Evolutionary conservation across 495 filamentous ascomycete species (phyloP).

Genomic region (Neurospora sp.): DNA sequence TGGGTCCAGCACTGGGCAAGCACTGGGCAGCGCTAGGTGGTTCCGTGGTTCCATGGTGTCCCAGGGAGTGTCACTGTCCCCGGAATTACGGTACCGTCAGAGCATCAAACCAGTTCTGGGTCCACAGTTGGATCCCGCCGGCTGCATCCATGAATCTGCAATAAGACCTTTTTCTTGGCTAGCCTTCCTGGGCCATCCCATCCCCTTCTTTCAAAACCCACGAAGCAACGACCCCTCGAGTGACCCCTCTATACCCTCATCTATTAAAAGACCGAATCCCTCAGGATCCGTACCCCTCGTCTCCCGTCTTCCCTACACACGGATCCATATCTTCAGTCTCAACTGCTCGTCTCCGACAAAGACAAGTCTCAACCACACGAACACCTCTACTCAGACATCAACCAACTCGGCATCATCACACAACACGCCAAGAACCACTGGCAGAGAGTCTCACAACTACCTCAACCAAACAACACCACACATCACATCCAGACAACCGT

Average conservation of each 20-base stretch:
- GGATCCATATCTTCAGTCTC: neutral
- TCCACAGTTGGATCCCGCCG: neutral
- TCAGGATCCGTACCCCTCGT: neutral
- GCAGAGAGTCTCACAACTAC: neutral
- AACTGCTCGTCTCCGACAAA: neutral
- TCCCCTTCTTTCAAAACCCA: neutral
- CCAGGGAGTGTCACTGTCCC: neutral
- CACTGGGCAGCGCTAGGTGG: neutral
- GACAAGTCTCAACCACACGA: neutral
- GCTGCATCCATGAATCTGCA: neutral
- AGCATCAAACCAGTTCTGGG: neutral
- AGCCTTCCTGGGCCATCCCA: neutral
- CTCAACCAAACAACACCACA: conserved; percentile 5
- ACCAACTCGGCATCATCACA: neutral
- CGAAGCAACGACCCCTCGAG: neutral
- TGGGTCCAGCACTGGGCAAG: neutral
- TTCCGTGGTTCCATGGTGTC: neutral
- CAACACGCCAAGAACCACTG: neutral
- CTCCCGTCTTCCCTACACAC: neutral
- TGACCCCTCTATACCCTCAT: neutral
- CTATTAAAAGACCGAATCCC: neutral
- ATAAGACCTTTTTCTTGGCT: neutral
- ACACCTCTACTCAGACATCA: neutral
- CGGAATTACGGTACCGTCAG: neutral
- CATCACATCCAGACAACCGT: conserved; percentile 17